Percentiles rank a stretch among this genome's conserved stretches.
These are phyloP conservation scores for Vitis rotundifolia DNA, from an alignment of 164 flowering plant species.

Conservation along the genomic window DNA sequence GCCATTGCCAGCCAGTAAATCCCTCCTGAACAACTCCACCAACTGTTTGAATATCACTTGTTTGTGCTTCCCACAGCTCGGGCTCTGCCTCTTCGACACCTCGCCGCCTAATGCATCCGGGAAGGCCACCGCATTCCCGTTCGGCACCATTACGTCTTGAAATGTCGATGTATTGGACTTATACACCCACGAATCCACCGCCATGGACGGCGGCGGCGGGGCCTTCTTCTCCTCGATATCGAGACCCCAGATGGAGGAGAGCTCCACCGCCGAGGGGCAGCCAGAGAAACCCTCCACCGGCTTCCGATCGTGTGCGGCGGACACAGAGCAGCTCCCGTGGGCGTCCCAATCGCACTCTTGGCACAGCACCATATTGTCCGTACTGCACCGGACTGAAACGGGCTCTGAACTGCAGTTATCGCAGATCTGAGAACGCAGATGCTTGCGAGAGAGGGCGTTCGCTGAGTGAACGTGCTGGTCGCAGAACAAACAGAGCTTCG, in stretches of 20 bases:
- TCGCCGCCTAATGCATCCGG: constrained; percentile 3
- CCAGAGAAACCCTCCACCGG: constrained; percentile 66
- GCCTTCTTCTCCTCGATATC: constrained; percentile 34
- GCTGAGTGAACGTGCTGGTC: constrained; percentile 48
- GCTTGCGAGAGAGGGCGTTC: constrained; percentile 39
- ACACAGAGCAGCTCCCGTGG: constrained; percentile 49
- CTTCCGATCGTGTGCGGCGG: constrained; percentile 49
- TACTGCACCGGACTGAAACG: constrained; percentile 21
- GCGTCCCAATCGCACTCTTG: constrained; percentile 57
- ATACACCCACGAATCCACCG: constrained; percentile 22
- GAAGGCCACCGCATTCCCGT: constrained; percentile 12
- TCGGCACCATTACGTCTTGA: constrained; percentile 62
- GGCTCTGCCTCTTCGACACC: constrained; percentile 23
- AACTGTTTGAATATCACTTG: constrained; percentile 66
- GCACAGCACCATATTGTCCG: constrained; percentile 31
- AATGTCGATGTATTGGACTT: constrained; percentile 6
- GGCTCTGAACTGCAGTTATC: constrained; percentile 28
- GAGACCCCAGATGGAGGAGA: constrained; percentile 59
- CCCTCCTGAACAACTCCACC: constrained; percentile 50
- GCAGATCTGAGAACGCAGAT: constrained; percentile 36
- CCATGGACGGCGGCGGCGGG: constrained; percentile 1
- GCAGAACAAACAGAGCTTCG: constrained; percentile 62
- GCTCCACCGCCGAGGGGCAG: constrained; percentile 52
- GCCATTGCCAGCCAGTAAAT: constrained; percentile 24
- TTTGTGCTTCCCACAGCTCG: constrained; percentile 52